Base-by-base conservation (phyloP, 441 rosid species). In the Francoa sonchifolia region DNA sequence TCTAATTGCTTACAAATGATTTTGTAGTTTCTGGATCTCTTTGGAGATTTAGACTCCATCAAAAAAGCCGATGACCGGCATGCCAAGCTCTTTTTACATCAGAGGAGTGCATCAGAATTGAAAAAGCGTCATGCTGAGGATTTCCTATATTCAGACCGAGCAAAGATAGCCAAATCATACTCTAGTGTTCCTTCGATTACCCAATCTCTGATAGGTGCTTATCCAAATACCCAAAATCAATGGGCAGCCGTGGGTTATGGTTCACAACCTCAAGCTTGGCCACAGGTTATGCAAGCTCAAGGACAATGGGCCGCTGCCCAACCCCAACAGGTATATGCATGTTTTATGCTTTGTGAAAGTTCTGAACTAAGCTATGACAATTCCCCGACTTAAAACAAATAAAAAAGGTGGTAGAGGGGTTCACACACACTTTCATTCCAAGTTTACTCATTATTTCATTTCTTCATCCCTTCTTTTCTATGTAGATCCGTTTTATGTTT, bases 111-210 rank as follows among this genome's bases (percentile, higher is more conserved):
- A 23, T 62, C 88, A 43, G 86, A 78, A 50, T 48, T 74, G 6
- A 86, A 57, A 65, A 92, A 87, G 62, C 92, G 97, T 32, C 77
- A 71, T 19, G 95, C 92, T 0, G 97, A 81, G 46, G 97, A 87
- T 23, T 75, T 50, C 55, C 70, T 83, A 18, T 48, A 79, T 26
- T 92, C 97, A 7, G 99, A 87, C 48, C 79, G 65, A 60, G 49
- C 86, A 13, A 92, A 92, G 71, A 33, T 79, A 61, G 77, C 83
- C 11, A 87, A 69, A 62, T 66, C 84, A 2, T 78, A 65, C 42
- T 52, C 62, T 28, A 69, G 76, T 50, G 76, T 65, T 18, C 58
- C 81, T 45, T 59, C 80, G 36, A 55, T 81, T 26, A 81, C 77
- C 19, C 83, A 79, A 47, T 59, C 87, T 40, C 48, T 67, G 57